Conservation (phyloP, 345 rosid genomes). For the Ailanthus altissimus region DNA sequence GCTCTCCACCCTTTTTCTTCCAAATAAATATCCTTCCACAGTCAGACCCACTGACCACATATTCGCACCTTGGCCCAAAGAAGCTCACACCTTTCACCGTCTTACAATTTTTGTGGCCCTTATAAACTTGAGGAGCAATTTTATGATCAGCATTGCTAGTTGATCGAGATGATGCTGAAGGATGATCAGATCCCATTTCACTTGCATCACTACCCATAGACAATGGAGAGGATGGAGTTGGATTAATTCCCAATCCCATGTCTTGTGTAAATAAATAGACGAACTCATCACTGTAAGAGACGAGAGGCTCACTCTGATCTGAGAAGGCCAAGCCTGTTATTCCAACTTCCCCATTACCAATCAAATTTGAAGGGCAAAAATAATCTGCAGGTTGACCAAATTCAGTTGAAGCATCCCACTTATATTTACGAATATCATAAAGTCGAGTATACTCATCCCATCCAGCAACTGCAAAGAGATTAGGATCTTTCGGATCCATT, state of each 20-base stretch:
- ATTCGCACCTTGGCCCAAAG: constrained; percentile 83
- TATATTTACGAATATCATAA: constrained; percentile 75
- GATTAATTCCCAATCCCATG: constrained; percentile 81
- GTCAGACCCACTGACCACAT: constrained; percentile 95
- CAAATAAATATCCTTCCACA: constrained; percentile 93
- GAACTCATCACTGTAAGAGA: constrained; percentile 68
- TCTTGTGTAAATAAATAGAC: constrained; percentile 69
- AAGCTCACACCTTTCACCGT: constrained; percentile 89
- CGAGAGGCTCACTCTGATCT: constrained; percentile 86
- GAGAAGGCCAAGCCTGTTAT: constrained; percentile 92
- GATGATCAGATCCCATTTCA: constrained; percentile 28
- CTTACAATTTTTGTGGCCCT: constrained; percentile 70
- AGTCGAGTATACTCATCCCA: constrained; percentile 76
- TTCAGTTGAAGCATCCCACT: constrained; percentile 55
- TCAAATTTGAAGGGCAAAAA: constrained; percentile 75
- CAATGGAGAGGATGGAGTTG: constrained; percentile 32
- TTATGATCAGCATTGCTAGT: constrained; percentile 26
- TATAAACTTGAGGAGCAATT: constrained; percentile 58
- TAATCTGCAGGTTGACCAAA: constrained; percentile 54
- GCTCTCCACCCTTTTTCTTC: constrained; percentile 80
- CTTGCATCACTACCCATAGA: constrained; percentile 36
- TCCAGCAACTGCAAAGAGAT: constrained; percentile 81
- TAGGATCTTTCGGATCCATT: constrained; percentile 77
- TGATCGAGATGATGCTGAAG: constrained; percentile 27
- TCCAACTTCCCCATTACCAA: constrained; percentile 59